phyloP scores from a whole-genome alignment of 257 asterid species.

The Asclepias syriaca region DNA sequence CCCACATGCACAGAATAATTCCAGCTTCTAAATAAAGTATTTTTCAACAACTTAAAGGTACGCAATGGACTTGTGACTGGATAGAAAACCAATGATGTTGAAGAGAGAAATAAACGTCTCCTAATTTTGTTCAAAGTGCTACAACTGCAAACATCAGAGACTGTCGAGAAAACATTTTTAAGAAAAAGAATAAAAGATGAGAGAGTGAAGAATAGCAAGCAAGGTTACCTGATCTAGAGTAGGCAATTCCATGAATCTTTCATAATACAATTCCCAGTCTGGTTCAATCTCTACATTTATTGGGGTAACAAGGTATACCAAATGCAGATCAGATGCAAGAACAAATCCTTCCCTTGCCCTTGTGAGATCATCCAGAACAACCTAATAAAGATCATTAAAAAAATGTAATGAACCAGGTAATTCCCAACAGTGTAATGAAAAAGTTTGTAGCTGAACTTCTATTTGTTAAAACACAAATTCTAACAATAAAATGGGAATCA shows the following conservation, averaged over 20 bases:
- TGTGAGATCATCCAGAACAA: slow-evolving; percentile 89
- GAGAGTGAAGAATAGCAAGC: slow-evolving; percentile 12
- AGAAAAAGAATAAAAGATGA: slow-evolving; percentile 1
- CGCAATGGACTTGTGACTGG: background rate
- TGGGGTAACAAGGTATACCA: slow-evolving; percentile 96
- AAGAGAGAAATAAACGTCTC: background rate
- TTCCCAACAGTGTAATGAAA: background rate
- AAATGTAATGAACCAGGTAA: background rate
- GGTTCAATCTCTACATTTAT: slow-evolving; percentile 94
- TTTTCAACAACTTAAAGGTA: background rate
- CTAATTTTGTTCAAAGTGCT: background rate
- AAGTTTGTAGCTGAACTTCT: background rate
- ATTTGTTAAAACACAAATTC: background rate
- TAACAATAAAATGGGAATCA: background rate
- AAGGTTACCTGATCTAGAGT: slow-evolving; percentile 73
- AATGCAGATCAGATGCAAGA: slow-evolving; percentile 94
- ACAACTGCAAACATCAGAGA: slow-evolving; percentile 1
- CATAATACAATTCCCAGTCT: slow-evolving; percentile 91
- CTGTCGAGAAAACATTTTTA: slow-evolving; percentile 2
- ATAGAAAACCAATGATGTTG: background rate
- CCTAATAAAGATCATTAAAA: slow-evolving; percentile 33
- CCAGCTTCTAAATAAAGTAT: background rate
- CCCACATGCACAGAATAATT: background rate
- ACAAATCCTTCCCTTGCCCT: slow-evolving; percentile 99
- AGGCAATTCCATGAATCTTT: slow-evolving; percentile 87